These are phyloP conservation scores for Tulasnella sp. DNA, from an alignment of 768 basidiomycete species.

Conservation along the genomic window DNA sequence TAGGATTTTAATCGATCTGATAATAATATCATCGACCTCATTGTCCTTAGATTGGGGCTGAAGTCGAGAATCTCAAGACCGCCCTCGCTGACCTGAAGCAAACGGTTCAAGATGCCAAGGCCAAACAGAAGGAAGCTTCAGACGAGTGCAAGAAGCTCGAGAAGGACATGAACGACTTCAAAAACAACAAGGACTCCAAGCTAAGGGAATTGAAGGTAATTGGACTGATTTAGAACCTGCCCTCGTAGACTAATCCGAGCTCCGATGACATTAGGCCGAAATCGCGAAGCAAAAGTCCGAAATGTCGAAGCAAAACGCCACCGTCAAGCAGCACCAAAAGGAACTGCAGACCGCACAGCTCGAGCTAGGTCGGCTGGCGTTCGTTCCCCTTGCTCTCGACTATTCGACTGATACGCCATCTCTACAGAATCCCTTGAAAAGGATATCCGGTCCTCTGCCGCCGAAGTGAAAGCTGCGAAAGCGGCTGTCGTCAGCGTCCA, in stretches of 20 bases:
- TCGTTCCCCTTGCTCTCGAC: not conserved
- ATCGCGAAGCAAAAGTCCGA: constrained; percentile 72
- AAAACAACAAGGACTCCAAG: constrained; percentile 97
- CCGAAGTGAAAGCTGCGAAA: constrained; percentile 34
- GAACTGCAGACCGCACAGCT: constrained; percentile 78
- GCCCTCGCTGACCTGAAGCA: constrained; percentile 46
- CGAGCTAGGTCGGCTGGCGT: constrained; percentile 58
- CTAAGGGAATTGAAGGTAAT: constrained; percentile 81
- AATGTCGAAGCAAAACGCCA: constrained; percentile 67
- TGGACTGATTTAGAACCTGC: not conserved
- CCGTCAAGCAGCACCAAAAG: constrained; percentile 79
- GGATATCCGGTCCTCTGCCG: constrained; percentile 48
- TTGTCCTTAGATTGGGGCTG: constrained; percentile 37
- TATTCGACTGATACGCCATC: not conserved
- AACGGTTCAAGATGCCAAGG: constrained; percentile 51
- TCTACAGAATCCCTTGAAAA: constrained; percentile 64
- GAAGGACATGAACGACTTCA: constrained; percentile 97
- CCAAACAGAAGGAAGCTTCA: constrained; percentile 65
- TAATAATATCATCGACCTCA: not conserved
- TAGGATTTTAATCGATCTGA: not conserved
- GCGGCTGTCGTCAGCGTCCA: constrained; percentile 41
- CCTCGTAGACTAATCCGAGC: not conserved
- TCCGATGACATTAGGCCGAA: constrained; percentile 38
- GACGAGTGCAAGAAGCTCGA: constrained; percentile 79
- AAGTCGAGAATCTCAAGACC: constrained; percentile 63